Evolutionary conservation across 345 rosid genomes (phyloP), one percentile per base, ranked within the genome.

Genomic region (Stellera chamaejasme): DNA sequence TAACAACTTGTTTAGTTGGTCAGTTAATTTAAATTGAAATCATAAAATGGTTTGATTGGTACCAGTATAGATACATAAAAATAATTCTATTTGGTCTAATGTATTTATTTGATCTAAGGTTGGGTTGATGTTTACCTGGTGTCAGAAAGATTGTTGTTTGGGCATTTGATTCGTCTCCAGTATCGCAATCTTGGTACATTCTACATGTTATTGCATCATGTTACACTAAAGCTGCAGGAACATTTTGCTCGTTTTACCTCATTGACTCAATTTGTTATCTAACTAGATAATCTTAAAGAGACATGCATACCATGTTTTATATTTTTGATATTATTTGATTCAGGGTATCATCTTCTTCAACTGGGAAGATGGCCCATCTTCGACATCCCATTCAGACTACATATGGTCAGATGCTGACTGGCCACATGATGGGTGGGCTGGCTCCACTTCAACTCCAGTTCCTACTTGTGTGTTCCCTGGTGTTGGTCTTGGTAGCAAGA

Each of bases 391-490:
- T 63, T 68, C 84, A 55, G 66, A 77, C 48, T 77, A 75, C 69
- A 70, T 83, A 57, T 87, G 93, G 96, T 70, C 90, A 52, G 79
- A 73, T 75, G 88, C 84, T 66, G 96, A 87, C 67, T 85, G 95
- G 95, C 95, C 98, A 53, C 82, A 60, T 54, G 77, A 87, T 75
- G 83, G 91, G 49, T 91, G 98, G 94, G 91, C 95, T 15, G 82
- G 79, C 69, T 76, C 90, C 54, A 89, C 75, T 73, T 79, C 88
- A 67, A 80, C 88, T 43, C 86, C 84, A 16, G 74, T 84, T 62
- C 86, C 95, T 63, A 79, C 92, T 50, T 73, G 62, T 64, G 82
- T 82, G 67, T 86, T 92, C 57, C 86, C 82, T 16, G 83, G 84
- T 64, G 68, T 73, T 77, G 90, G 88, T 70, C 87, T 81, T 60